Conservation (phyloP, 148 eudicot genomes). For the Chenopodium berlandieri region DNA sequence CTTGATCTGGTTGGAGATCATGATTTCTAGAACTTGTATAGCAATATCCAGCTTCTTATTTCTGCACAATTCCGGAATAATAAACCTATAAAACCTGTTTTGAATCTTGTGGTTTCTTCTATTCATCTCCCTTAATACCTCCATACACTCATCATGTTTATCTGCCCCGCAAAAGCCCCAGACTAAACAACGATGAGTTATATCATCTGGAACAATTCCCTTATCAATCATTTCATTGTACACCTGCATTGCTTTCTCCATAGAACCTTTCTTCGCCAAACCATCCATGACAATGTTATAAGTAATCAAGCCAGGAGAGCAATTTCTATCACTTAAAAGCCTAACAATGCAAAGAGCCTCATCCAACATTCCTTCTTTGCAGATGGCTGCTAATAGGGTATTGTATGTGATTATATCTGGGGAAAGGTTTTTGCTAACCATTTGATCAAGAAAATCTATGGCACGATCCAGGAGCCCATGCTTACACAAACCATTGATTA, state of each 20-base stretch:
- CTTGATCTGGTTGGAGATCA: constrained; percentile 38
- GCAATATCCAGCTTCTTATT: constrained; percentile 58
- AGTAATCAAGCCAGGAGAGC: constrained; percentile 55
- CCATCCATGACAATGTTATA: constrained; percentile 85
- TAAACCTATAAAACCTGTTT: constrained; percentile 40
- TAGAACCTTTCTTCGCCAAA: constrained; percentile 58
- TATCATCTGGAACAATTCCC: constrained; percentile 58
- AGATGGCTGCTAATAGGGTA: constrained; percentile 62
- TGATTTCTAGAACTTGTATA: constrained; percentile 53
- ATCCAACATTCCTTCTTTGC: constrained; percentile 65
- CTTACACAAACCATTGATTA: constrained; percentile 84
- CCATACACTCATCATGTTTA: constrained; percentile 54
- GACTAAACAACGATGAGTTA: constrained; percentile 67
- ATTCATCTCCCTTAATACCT: constrained; percentile 58
- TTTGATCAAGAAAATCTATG: constrained; percentile 55
- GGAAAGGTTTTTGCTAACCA: constrained; percentile 44
- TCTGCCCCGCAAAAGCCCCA: constrained; percentile 65
- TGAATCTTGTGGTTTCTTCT: constrained; percentile 44
- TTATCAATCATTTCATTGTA: constrained; percentile 48
- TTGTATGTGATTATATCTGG: constrained; percentile 83
- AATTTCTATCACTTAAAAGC: constrained; percentile 39
- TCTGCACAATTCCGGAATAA: constrained; percentile 54
- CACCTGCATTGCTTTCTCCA: constrained; percentile 67
- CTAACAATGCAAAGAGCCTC: constrained; percentile 61
- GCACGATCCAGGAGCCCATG: constrained; percentile 73